phyloP scores from a whole-genome alignment of 768 basidiomycete genomes.

The Termitomyces sp. region DNA sequence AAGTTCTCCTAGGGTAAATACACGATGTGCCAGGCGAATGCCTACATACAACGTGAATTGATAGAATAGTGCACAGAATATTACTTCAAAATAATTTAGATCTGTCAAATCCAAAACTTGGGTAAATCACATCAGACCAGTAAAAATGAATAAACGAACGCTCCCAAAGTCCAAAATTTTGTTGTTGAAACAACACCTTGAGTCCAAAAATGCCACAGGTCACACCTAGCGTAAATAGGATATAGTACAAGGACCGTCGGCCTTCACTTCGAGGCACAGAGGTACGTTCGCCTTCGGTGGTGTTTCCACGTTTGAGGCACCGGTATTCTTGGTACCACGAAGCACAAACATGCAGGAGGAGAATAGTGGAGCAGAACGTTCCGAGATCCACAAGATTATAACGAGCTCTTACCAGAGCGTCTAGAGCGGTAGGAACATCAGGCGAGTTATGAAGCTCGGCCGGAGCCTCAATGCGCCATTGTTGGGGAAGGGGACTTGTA shows the following conservation, averaged over 20 bases:
- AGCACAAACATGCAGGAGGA: slow-evolving; percentile 76
- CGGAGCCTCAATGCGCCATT: slow-evolving; percentile 82
- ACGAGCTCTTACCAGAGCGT: slow-evolving; percentile 65
- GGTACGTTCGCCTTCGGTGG: slow-evolving; percentile 65
- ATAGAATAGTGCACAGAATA: slow-evolving; percentile 75
- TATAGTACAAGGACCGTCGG: slow-evolving; percentile 59
- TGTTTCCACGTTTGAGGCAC: slow-evolving; percentile 33
- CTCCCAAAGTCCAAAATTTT: slow-evolving; percentile 62
- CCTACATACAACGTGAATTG: slow-evolving; percentile 91
- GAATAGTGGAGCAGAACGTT: slow-evolving; percentile 76
- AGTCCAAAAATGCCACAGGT: slow-evolving; percentile 49
- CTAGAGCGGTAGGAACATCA: slow-evolving; percentile 41
- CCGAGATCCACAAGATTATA: slow-evolving; percentile 77
- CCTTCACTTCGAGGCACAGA: slow-evolving; percentile 78
- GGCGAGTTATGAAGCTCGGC: slow-evolving; percentile 45
- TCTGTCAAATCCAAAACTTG: slow-evolving; percentile 42
- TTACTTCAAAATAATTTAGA: slow-evolving; percentile 73
- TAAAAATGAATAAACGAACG: slow-evolving; percentile 40
- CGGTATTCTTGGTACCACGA: slow-evolving; percentile 74
- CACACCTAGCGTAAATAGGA: slow-evolving; percentile 58
- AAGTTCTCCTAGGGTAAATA: slow-evolving; percentile 94
- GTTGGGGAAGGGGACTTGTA: slow-evolving; percentile 42
- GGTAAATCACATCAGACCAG: not conserved
- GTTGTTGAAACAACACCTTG: slow-evolving; percentile 42
- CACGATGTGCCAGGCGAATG: slow-evolving; percentile 87